These are phyloP conservation scores for Penicillium concentricum DNA, from an alignment of 2,329 filamentous ascomycete genomes.

Conservation along the genomic window DNA sequence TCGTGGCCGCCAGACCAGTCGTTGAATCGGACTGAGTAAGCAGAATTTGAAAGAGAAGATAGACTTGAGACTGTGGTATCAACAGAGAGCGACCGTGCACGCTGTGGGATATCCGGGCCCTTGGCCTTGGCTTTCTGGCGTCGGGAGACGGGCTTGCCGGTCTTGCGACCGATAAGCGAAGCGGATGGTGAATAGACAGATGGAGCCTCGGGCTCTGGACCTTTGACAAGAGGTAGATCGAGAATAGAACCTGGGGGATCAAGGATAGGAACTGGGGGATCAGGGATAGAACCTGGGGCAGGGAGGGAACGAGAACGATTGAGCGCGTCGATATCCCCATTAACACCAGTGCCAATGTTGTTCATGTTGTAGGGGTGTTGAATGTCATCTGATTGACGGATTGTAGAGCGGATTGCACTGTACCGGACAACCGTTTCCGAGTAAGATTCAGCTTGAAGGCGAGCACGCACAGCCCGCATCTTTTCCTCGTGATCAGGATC, in stretches of 20 bases:
- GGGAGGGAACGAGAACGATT: background rate
- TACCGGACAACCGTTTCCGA: background rate
- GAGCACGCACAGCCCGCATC: constrained; percentile 14
- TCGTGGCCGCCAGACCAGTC: constrained; percentile 10
- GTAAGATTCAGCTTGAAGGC: background rate
- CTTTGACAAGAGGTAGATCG: background rate
- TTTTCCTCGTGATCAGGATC: constrained; percentile 31
- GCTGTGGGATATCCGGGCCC: background rate
- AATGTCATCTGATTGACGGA: constrained; percentile 1
- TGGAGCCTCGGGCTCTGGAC: background rate
- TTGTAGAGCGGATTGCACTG: background rate
- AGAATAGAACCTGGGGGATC: background rate
- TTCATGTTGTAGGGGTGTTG: constrained; percentile 5
- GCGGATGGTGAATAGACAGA: background rate
- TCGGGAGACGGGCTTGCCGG: constrained; percentile 1
- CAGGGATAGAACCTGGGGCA: background rate
- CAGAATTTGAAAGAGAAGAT: constrained; percentile 14
- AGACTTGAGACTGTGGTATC: constrained; percentile 16
- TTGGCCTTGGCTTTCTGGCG: background rate
- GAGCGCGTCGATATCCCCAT: background rate
- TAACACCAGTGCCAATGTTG: background rate
- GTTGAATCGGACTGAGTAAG: constrained; percentile 15
- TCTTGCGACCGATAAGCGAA: background rate
- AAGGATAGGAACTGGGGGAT: background rate
- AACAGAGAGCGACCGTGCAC: constrained; percentile 14